Evolutionary conservation across 768 basidiomycete genomes (phyloP), one percentile per base, ranked within the genome.

Genomic region (Heimioporus sp.): DNA sequence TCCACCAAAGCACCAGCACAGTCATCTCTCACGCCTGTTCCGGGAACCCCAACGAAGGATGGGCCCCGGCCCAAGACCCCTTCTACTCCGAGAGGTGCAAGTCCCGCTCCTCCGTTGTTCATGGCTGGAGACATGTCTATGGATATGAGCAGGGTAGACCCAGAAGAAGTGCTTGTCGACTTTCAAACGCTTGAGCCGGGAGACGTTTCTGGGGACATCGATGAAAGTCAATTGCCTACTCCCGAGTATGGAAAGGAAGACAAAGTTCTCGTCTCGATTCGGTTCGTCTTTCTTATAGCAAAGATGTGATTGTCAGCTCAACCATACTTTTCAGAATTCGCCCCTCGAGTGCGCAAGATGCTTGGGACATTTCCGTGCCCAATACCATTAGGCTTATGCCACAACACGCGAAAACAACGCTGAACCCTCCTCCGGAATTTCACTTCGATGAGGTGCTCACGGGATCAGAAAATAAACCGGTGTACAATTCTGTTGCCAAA

Each of bases 181-280:
- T 87, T 73, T 55, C 77, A 87, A 64, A 87, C 73, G 2, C 80
- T 92, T 2, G 89, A 90, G 38, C 73, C 78, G 6, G 78, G 78
- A 0, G 89, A 92, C 62, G 59, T 89, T 9, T 88, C 83, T 10
- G 85, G 69, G 0, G 86, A 86, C 48, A 73, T 89, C 2, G 89
- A 90, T 48, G 82, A 84, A 49, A 73, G 74, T 16, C 61, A 83
- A 15, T 56, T 71, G 49, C 69, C 67, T n/a, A 63, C 66, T 2
- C 66, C 70, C 1, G 77, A 83, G 46, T 80, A 84, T 53, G 84
- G 86, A n/a, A 82, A 80, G 46, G 81, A 89, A 48, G 90, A 92
- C 66, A 92, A 92, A 65, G 91, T 92, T 41, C 83, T 92, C 67
- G 90, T 92, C 19, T 91, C 90, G 21, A 77, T 93, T 58, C 78